Evolutionary conservation across 2,329 filamentous ascomycete species (phyloP).

Genomic region (Diaporthe aspalathi): DNA sequence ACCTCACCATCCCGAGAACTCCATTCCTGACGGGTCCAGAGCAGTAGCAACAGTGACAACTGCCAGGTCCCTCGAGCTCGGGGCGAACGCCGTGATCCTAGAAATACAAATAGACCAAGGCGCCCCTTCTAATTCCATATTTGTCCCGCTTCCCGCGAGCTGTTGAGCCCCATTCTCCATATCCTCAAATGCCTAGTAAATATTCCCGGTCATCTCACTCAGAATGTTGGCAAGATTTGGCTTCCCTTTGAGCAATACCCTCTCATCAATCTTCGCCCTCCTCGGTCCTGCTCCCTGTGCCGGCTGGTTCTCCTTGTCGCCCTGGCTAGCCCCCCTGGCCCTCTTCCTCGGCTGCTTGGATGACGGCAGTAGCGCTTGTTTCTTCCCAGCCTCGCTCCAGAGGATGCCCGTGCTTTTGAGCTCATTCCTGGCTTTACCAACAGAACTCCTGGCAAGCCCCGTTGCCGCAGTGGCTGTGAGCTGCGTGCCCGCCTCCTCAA

Average conservation of each 20-base stretch:
- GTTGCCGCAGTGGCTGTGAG: conserved; percentile 48
- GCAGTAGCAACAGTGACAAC: neutral
- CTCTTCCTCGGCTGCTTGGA: conserved; percentile 29
- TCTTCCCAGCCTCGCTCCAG: conserved; percentile 14
- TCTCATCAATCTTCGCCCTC: conserved; percentile 68
- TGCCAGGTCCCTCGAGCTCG: neutral
- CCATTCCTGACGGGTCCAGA: neutral
- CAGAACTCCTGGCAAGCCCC: conserved; percentile 39
- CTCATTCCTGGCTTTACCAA: conserved; percentile 35
- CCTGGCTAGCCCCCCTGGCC: conserved; percentile 8
- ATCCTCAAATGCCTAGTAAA: conserved; percentile 38
- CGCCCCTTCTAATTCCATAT: neutral
- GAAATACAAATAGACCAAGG: conserved; percentile 35
- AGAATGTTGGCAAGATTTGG: conserved; percentile 81
- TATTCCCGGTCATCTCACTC: conserved; percentile 70
- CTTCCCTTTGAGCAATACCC: conserved; percentile 72
- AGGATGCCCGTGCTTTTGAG: conserved; percentile 40
- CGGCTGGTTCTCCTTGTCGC: conserved; percentile 58
- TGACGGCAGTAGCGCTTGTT: conserved; percentile 7
- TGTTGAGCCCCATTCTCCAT: neutral
- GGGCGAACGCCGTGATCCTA: conserved; percentile 20
- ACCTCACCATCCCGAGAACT: neutral
- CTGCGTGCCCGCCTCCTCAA: conserved; percentile 69
- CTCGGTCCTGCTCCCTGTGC: conserved; percentile 58
- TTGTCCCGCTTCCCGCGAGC: neutral